Base-by-base conservation (phyloP, 495 filamentous ascomycete genomes). In the Aspergillus hancockii region DNA sequence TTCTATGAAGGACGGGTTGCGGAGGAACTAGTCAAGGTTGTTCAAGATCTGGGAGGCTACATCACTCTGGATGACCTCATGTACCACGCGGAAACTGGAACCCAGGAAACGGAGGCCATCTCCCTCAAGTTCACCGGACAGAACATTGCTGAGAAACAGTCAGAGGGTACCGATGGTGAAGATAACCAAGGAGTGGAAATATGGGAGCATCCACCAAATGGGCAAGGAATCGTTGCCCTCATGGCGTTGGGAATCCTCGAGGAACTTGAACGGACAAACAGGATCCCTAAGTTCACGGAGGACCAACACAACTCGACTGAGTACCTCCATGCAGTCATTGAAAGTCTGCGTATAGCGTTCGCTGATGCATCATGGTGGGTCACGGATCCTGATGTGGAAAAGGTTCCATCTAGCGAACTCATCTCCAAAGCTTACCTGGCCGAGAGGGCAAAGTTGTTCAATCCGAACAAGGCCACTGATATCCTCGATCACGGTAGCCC, bases 141-240 rank as follows among this genome's bases (percentile, higher is more conserved):
- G 62, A 82, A 83, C 32, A 80, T 89, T 23, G 74, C 75, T 8
- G 76, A 79, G 38, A 78, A 82, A 60, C 69, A 77, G 49, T 60
- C 68, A 21, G 55, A 65, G 10, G 79, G 80, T 54, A 79, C 76
- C 30, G 62, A 71, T 32, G 75, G 74, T 25, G 71, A 78, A 34
- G 62, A 75, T 1, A 78, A 82, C 56, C 68, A 80, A 51, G 87
- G 85, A n/a, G 80, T 97, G 19, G 86, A 94, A 64, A 69, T 98
- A 2, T 98, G 93, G 93, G 94, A 98, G 63, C 93, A 97, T 73
- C 91, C 94, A 40, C 94, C 94, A n/a, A 98, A 97, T 74, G 93
- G 95, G 0, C 94, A 98, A 72, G 94, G 94, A 12, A 89, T 98
- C 60, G 92, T 98, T 0, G 95, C 94, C 5, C 80, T 98, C 40